Base-by-base conservation (phyloP, 2,329 filamentous ascomycete genomes). In the Fusarium sp. region DNA sequence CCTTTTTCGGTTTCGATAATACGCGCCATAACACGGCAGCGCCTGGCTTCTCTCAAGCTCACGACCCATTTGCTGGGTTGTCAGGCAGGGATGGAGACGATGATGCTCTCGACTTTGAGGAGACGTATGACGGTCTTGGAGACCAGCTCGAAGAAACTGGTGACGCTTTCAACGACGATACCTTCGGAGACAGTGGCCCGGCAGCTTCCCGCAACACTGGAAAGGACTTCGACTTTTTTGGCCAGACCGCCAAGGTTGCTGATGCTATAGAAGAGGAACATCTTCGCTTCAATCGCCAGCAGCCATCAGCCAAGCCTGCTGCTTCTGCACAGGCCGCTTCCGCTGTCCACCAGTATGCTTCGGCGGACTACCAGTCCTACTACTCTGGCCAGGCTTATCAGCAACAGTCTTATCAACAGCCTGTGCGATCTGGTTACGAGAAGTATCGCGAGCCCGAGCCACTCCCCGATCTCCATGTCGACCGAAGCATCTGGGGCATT, bases 221-320 rank as follows among this genome's bases (percentile, higher is more conserved):
- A 76, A 96, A 92, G 77, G 95, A 99, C 79, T 98, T 98, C 74
- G 96, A 99, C 79, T 99, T 98, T 80, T 97, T 96, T 69, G 94
- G 94, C 39, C 90, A 92, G 75, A 99, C 96, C 9, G 94, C 94
- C 58, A 89, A 94, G 79, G 92, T 97, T 39, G 86, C 94, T 20
- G 87, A 90, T 80, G 94, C 91, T 35, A 91, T 99, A 72, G 91
- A 93, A 69, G 94, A 98, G 79, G 96, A 98, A 80, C 92, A 97
- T 76, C 84, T 94, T 74, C 90, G 94, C 58, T 97, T 90, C 79
- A 88, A 87, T 72, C 90, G 94, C 52, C 90, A 95, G 68, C 86
- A 91, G 69, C 90, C 91, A 15, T 79, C 84, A 18, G 78, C 85
- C 20, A 84, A 73, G 48, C 52, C 71, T 17, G 67, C 61, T 25